Evolutionary conservation across 305 asterid genomes (phyloP), one percentile per base, ranked within the genome.

Genomic region (Fraxinus ornus): DNA sequence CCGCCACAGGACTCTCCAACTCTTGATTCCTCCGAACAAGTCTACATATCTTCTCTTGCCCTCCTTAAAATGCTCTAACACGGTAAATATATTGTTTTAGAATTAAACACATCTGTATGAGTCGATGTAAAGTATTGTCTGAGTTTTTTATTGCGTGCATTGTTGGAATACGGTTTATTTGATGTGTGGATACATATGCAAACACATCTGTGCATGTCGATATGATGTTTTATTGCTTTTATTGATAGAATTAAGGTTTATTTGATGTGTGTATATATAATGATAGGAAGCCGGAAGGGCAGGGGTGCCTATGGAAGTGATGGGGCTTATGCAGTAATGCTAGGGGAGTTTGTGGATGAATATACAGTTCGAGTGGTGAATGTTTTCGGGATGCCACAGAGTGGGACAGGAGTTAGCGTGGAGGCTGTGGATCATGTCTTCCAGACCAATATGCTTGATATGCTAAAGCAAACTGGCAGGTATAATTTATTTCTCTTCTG

Each of bases 381-480:
- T 82, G 98, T 95, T 77, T 95, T 95, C 41, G 99, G 98, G 19
- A 94, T 95, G 98, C 99, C 99, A n/a, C 97, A 95, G 90, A 95
- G 99, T 85, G 99, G 99, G 32, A 95, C 99, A 9, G 99, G 99
- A 15, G 99, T 95, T 68, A 95, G 99, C 85, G 97, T 95, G 75
- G 98, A 95, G 86, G 98, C 98, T 28, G 98, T 95, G 28, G 98
- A 95, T 88, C 98, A 91, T 85, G 98, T 95, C 78, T 95, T 95
- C 71, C 99, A 94, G 92, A 95, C 99, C 62, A 95, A 95, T 85
- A 95, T 95, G 99, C 97, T 95, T 81, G 99, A 95, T 79, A 95
- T 95, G 98, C 97, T 95, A 78, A 95, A 94, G 90, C 99, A 95
- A 85, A 95, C 99, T 81, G 98, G 99, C 74, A 93, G 99, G 99